phyloP scores from a whole-genome alignment of 2,329 filamentous ascomycete genomes.

The Chaetomiaceae sp. region DNA sequence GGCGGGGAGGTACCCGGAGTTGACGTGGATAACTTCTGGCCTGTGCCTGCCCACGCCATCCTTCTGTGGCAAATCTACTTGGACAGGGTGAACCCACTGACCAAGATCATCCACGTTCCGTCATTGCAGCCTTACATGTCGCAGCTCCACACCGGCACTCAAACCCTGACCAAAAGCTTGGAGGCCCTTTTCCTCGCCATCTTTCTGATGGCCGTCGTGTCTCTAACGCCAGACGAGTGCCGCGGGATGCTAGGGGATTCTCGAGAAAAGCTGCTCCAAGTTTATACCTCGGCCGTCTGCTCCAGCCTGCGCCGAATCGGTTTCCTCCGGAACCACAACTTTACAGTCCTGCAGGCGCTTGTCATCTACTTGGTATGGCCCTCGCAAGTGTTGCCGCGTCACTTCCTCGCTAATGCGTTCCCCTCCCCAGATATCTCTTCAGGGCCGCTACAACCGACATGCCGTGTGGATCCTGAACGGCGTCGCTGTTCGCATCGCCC shows the following conservation, averaged over 20 bases:
- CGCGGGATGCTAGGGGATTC: conserved; percentile 46
- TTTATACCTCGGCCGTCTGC: conserved; percentile 49
- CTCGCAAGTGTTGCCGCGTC: no score
- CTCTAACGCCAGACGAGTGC: conserved; percentile 53
- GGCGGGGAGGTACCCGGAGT: conserved; percentile 36
- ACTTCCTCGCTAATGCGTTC: conserved; percentile 14
- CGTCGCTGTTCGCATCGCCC: conserved; percentile 57
- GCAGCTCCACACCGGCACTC: conserved; percentile 53
- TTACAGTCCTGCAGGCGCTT: conserved; percentile 55
- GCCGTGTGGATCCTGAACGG: conserved; percentile 58
- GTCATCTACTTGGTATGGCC: conserved; percentile 49
- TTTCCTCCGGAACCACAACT: conserved; percentile 55
- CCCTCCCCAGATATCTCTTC: conserved; percentile 48
- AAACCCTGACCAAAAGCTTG: conserved; percentile 50
- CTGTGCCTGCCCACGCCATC: conserved; percentile 61
- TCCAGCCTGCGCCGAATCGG: conserved; percentile 46
- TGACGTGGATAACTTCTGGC: conserved; percentile 52
- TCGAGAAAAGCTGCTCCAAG: conserved; percentile 45
- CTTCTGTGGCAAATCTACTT: conserved; percentile 71
- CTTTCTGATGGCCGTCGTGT: conserved; percentile 56
- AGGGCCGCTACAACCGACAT: conserved; percentile 55
- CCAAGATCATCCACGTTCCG: conserved; percentile 68
- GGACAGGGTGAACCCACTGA: conserved; percentile 68
- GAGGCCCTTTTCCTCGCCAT: conserved; percentile 62
- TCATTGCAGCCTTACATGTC: conserved; percentile 61